Evolutionary conservation across 495 filamentous ascomycete species (phyloP).

Genomic region (Neurospora sp.): DNA sequence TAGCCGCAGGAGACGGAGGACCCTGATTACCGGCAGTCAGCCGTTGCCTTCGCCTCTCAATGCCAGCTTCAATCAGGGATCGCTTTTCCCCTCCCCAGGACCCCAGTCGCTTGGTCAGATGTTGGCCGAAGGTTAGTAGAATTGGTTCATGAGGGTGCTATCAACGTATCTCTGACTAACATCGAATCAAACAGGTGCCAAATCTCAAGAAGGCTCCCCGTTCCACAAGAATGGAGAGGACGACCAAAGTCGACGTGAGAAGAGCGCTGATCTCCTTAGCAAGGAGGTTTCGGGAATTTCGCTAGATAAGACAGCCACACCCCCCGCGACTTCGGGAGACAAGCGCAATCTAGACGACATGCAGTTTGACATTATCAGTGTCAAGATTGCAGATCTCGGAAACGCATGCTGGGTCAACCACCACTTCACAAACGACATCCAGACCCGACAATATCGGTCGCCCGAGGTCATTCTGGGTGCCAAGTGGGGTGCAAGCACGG

Average conservation of each 20-base stretch:
- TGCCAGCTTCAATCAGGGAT: constrained; percentile 71
- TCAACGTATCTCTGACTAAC: background rate
- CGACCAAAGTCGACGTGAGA: constrained; percentile 79
- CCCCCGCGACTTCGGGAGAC: constrained; percentile 30
- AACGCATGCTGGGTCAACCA: constrained; percentile 99
- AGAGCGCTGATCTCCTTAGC: constrained; percentile 84
- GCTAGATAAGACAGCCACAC: constrained; percentile 59
- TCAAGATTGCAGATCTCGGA: constrained; percentile 97
- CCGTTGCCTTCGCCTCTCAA: constrained; percentile 92
- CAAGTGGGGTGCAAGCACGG: constrained; percentile 97
- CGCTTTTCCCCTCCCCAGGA: constrained; percentile 57
- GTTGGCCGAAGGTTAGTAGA: constrained; percentile 62
- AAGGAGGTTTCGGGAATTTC: constrained; percentile 93
- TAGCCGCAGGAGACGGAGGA: constrained; percentile 82
- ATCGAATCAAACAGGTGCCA: constrained; percentile 25
- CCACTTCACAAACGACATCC: constrained; percentile 99
- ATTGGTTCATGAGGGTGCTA: background rate
- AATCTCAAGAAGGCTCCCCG: constrained; percentile 41
- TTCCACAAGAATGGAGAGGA: constrained; percentile 47
- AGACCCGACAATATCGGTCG: constrained; percentile 94
- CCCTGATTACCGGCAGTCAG: constrained; percentile 94
- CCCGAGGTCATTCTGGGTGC: constrained; percentile 94
- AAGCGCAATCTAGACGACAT: constrained; percentile 43
- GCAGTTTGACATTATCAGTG: constrained; percentile 71
- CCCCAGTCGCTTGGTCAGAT: constrained; percentile 76